Evolutionary conservation across 345 rosid genomes (phyloP).

Genomic region (Eutrema yunnanense): DNA sequence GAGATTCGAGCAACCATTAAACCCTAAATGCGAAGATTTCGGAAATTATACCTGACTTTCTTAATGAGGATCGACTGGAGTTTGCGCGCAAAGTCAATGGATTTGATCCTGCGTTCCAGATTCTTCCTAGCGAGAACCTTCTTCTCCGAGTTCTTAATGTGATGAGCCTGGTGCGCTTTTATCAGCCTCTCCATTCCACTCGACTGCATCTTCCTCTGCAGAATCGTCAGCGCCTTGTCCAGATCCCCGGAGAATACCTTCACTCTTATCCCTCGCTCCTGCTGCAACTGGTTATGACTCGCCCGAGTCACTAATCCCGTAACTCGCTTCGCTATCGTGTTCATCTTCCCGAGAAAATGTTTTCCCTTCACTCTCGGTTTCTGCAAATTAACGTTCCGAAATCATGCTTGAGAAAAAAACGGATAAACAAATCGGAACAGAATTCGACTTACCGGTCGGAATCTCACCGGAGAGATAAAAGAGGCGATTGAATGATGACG

Average conservation of each 20-base stretch:
- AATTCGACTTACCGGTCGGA: constrained; percentile 11
- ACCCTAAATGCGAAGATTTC: background rate
- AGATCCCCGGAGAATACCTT: constrained; percentile 58
- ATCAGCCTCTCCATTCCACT: constrained; percentile 90
- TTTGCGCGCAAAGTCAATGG: constrained; percentile 71
- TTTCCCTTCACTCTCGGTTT: background rate
- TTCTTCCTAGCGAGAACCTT: constrained; percentile 76
- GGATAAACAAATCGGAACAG: background rate
- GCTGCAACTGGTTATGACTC: constrained; percentile 39
- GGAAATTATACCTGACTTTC: constrained; percentile 51
- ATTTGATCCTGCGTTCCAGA: constrained; percentile 56
- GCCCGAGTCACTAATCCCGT: constrained; percentile 26
- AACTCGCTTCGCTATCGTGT: constrained; percentile 30
- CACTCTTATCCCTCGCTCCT: constrained; percentile 79
- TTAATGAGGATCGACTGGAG: constrained; percentile 67
- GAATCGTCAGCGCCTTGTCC: constrained; percentile 51
- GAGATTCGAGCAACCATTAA: background rate
- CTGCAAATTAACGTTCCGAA: background rate
- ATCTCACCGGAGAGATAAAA: constrained; percentile 10
- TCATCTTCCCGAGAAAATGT: constrained; percentile 12
- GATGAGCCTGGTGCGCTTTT: constrained; percentile 55
- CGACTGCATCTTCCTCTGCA: constrained; percentile 82
- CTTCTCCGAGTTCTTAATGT: constrained; percentile 90
- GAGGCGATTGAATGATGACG: background rate
- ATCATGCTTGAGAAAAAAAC: background rate